Evolutionary conservation across 108 stramenopile species (phyloP), one percentile per base, ranked within the genome.

Genomic region (Fistulifera pelliculosa): DNA sequence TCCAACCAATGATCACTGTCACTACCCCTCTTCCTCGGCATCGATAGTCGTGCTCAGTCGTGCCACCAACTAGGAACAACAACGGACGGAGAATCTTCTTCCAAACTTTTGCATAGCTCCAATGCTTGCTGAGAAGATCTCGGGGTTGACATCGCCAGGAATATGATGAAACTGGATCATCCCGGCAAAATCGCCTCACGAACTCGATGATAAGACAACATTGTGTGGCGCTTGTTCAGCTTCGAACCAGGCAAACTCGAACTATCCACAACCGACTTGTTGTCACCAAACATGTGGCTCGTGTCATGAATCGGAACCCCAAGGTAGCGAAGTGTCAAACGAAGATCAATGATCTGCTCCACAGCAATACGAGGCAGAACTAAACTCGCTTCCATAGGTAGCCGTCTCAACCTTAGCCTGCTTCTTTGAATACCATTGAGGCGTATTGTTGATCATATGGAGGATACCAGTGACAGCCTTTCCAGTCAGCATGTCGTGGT

Each of bases 201-300:
- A 31, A 67, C 60, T 5, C 22, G 19, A 22, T 67, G 66, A 27
- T 55, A 67, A 15, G 51, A 40, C 0, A 67, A 25, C 24, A 27
- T 50, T 3, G 51, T 50, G 50, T 67, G 66, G 3, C 59, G 5
- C 42, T 67, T 67, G 38, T 19, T 44, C 11, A 61, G 43, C n/a
- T 23, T 41, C n/a, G 1, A 54, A 60, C 50, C 6, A 6, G 21
- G 60, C 13, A 56, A 14, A 11, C 16, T 61, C 13, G 58, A 22
- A 38, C 58, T 71, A 24, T 41, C 43, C 5, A 65, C 43, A 17
- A 72, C 71, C 38, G 38, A 42, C 7, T 69, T 15, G 51, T 76
- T 76, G 43, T 76, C 68, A 23, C 75, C 67, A 40, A 58, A 72
- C 12, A 76, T 24, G 15, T 58, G 43, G 0, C 62, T 47, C 23